Base-by-base conservation (phyloP, 441 rosid species). In the Euphorbia neoarborescens region DNA sequence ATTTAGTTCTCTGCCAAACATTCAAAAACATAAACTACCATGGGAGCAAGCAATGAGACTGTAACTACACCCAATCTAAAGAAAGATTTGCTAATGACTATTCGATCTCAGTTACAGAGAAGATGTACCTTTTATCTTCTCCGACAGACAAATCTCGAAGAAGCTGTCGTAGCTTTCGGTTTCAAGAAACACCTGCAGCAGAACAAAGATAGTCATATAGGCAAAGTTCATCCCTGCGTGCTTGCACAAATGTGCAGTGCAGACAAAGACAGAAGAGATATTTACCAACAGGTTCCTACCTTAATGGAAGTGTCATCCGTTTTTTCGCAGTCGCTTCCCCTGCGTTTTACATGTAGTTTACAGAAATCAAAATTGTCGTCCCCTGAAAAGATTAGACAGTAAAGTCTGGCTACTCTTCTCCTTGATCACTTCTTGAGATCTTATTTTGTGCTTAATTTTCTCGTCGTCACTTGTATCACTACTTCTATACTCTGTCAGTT, bases 331-430 rank as follows among this genome's bases (percentile, higher is more conserved):
- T 11, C 13, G 1, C 2, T 50, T 17, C 56, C 56, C 56, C 11
- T 19, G 48, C 11, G 32, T 19, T 67, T 15, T 17, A 34, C 40
- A 28, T 38, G 25, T 61, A 42, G 28, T 40, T 32, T 42, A 59
- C 73, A 42, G n/a, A 10, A 53, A 70, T 15, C 51, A 32, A 2
- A 42, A 66, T 19, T 35, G 42, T 44, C 72, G 64, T 72, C 71
- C 56, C 73, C 20, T 75, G 82, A 86, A 82, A 63, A 86, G 69
- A 44, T 73, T 69, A 44, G 80, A 81, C 35, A 81, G 78, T 22
- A 35, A 75, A 17, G 66, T 46, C 60, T 0, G 7, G 40, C 62
- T 53, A 27, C 17, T 57, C 28, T 73, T 68, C 53, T 38, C 48
- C 71, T 76, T 59, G 15, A 34, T 62, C 66, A 65, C 71, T 73